Conservation (phyloP, 176 grass and related monocot genomes). For the Carex pumila region DNA sequence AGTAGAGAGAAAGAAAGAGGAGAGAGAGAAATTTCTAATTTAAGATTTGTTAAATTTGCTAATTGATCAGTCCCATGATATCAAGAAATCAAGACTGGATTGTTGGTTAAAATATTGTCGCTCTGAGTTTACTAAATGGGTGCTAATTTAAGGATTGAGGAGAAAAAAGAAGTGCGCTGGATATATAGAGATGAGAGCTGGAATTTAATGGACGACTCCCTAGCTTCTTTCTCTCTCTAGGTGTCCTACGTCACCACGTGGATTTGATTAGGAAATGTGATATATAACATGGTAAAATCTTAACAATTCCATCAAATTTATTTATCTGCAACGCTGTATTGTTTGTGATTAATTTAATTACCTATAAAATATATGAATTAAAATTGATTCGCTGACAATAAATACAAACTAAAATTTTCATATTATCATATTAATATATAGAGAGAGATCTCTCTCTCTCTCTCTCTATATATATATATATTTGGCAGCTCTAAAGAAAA, state of each 20-base stretch:
- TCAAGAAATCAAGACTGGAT: conserved; percentile 1
- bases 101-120: conserved; percentile 3
- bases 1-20: not conserved
- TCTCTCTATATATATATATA: not conserved
- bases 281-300: not conserved
- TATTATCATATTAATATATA: too few relatives aligned
- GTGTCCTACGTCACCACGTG: not conserved
- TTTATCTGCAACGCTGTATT: too few relatives aligned
- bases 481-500: not conserved
- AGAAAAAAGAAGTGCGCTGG: not conserved
- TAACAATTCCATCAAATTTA: not conserved
- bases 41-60: not conserved
- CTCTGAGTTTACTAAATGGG: conserved; percentile 4
- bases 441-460: too few relatives aligned
- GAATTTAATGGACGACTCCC: not conserved
- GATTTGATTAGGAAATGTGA: not conserved
- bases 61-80: not conserved
- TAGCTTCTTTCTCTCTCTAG: not conserved
- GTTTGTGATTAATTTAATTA: too few relatives aligned
- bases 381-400: too few relatives aligned
- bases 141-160: conserved; percentile 11
- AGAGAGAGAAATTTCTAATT: conserved; percentile 18
- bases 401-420: too few relatives aligned
- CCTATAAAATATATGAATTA: too few relatives aligned
- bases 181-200: not conserved